These are phyloP conservation scores for Phytophthora foliorum DNA, from an alignment of 352 stramenopile genomes.

Conservation along the genomic window DNA sequence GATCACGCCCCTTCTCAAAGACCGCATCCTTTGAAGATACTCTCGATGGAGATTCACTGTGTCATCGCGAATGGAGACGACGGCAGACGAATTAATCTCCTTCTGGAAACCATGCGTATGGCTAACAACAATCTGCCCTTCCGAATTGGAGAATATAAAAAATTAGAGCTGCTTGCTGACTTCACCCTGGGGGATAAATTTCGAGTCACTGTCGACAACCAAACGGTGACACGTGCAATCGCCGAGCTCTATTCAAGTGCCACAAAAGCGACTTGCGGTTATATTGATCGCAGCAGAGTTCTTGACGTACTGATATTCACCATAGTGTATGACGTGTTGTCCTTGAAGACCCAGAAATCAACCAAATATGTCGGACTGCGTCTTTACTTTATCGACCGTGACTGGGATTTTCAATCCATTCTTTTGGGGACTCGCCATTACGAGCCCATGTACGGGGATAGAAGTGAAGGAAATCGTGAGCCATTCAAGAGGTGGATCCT, in stretches of 20 bases:
- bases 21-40: too few relatives aligned
- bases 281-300: neutral
- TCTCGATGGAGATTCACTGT: neutral
- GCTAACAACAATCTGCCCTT: slow-evolving; percentile 14
- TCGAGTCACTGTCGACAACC: neutral
- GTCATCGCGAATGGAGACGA: neutral
- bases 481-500: slow-evolving; percentile 6
- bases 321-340: neutral
- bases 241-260: neutral
- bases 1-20: neutral
- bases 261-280: neutral
- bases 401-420: slow-evolving; percentile 9
- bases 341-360: neutral
- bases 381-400: slow-evolving; percentile 1
- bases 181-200: neutral
- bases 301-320: neutral
- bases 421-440: neutral
- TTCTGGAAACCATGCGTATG: slow-evolving; percentile 2
- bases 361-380: slow-evolving; percentile 4
- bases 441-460: slow-evolving; percentile 4
- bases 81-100: neutral
- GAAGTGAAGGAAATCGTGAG: neutral
- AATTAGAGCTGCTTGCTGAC: slow-evolving; percentile 5
- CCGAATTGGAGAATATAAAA: slow-evolving; percentile 6
- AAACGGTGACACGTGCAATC: neutral